Conservation (phyloP, 768 basidiomycete genomes). For the Suillus occidentalis region DNA sequence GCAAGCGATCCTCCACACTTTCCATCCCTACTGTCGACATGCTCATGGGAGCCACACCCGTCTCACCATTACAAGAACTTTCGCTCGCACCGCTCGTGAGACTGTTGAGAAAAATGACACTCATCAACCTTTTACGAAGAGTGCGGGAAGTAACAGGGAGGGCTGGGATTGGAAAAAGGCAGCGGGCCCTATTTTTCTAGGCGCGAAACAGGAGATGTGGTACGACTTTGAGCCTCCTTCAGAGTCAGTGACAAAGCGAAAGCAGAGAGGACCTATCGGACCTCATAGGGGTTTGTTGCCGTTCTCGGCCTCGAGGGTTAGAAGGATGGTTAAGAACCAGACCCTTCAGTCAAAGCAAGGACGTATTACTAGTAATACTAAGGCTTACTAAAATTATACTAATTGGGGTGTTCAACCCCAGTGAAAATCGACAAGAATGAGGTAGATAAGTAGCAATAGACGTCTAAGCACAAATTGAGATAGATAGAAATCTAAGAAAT, state of each 20-base stretch:
- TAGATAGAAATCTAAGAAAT: too few relatives aligned
- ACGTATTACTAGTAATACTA: not conserved
- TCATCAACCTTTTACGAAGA: constrained; percentile 23
- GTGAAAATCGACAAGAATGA: too few relatives aligned
- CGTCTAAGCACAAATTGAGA: too few relatives aligned
- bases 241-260: not conserved
- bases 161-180: constrained; percentile 28
- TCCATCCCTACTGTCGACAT: constrained; percentile 16
- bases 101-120: constrained; percentile 19
- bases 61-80: constrained; percentile 10
- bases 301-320: constrained; percentile 28
- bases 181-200: constrained; percentile 15
- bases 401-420: too few relatives aligned
- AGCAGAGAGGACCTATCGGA: not conserved
- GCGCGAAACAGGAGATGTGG: constrained; percentile 22
- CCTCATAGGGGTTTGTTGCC: constrained; percentile 10
- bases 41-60: constrained; percentile 15
- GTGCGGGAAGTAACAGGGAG: constrained; percentile 9
- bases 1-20: not conserved
- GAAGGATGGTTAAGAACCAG: constrained; percentile 4
- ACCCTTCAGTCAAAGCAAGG: not conserved
- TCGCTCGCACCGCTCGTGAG: constrained; percentile 23
- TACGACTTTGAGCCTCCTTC: constrained; percentile 3
- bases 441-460: too few relatives aligned
- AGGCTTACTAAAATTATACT: too few relatives aligned